Conservation (phyloP, 75 land plant genomes). For the Cunninghamia lanceolata region DNA sequence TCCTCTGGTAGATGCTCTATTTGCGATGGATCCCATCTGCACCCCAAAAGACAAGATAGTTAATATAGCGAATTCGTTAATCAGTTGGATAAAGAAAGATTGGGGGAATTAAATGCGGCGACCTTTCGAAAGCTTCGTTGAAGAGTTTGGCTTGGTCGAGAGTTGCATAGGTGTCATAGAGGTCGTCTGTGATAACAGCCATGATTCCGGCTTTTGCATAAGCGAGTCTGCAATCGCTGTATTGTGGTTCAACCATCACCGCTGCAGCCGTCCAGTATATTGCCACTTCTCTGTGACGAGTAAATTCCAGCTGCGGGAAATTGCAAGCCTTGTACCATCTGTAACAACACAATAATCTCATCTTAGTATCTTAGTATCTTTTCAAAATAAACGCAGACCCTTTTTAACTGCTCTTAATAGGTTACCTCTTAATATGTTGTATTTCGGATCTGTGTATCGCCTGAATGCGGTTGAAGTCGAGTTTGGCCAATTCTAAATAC, state of each 20-base stretch:
- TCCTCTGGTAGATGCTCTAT: conserved; percentile 6
- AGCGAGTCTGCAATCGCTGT: neutral
- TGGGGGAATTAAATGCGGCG: neutral
- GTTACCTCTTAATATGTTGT: neutral
- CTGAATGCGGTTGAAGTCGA: conserved; percentile 61
- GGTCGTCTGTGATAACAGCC: neutral
- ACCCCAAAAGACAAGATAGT: neutral
- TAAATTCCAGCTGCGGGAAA: conserved; percentile 6
- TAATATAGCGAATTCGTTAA: neutral
- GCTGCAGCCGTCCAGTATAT: conserved; percentile 8
- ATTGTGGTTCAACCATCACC: conserved; percentile 17
- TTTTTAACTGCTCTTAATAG: neutral
- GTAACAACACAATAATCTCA: neutral
- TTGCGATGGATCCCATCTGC: neutral
- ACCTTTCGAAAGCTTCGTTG: neutral
- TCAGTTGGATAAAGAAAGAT: neutral
- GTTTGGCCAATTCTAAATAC: conserved; percentile 59
- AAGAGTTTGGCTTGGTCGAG: neutral
- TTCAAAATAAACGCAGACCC: neutral
- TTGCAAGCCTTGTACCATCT: conserved; percentile 4
- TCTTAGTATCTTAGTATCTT: neutral
- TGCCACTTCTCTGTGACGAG: conserved; percentile 5
- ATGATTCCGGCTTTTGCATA: conserved; percentile 14
- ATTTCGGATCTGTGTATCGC: conserved; percentile 45
- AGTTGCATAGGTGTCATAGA: conserved; percentile 10